phyloP scores from a whole-genome alignment of 176 grass and related monocot genomes.

The Dendrocalamus sinicus region DNA sequence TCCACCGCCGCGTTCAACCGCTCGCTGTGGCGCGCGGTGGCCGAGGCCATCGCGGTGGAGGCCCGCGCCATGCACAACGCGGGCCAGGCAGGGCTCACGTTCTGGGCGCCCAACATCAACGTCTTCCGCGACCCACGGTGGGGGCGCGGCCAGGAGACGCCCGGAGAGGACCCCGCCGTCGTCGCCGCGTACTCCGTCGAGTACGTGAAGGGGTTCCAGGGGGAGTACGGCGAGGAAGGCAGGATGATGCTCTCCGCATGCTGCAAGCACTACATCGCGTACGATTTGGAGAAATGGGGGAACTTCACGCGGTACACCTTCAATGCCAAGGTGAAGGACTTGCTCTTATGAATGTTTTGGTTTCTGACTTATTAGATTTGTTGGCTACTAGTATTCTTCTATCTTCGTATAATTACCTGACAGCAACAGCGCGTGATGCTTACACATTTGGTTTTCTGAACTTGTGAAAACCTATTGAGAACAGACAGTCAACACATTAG shows the following conservation, averaged over 20 bases:
- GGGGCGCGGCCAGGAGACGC: slow-evolving; percentile 95
- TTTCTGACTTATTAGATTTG: not conserved
- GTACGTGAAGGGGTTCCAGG: slow-evolving; percentile 84
- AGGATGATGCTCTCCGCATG: slow-evolving; percentile 83
- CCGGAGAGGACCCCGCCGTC: slow-evolving; percentile 82
- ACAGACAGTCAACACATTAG: not conserved
- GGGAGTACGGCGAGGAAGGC: slow-evolving; percentile 48
- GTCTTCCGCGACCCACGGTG: slow-evolving; percentile 89
- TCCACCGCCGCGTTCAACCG: slow-evolving; percentile 83
- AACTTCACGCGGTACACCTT: slow-evolving; percentile 76
- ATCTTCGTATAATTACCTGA: slow-evolving; percentile 6
- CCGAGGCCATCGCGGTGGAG: slow-evolving; percentile 70
- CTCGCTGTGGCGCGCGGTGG: slow-evolving; percentile 71
- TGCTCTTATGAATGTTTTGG: not conserved
- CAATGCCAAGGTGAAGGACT: slow-evolving; percentile 66
- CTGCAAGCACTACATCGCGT: slow-evolving; percentile 90
- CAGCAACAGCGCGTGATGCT: not conserved
- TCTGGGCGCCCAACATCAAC: slow-evolving; percentile 98
- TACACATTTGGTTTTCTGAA: not conserved
- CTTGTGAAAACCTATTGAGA: not conserved
- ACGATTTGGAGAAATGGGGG: slow-evolving; percentile 91
- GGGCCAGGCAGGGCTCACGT: slow-evolving; percentile 92
- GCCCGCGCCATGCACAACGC: slow-evolving; percentile 82
- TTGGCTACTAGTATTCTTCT: not conserved
- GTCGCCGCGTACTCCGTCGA: slow-evolving; percentile 69